Percentiles rank a stretch among this genome's conserved stretches.
Evolutionary conservation across 2,329 filamentous ascomycete genomes (phyloP).

Genomic region (Verticillium zaregamsianum): DNA sequence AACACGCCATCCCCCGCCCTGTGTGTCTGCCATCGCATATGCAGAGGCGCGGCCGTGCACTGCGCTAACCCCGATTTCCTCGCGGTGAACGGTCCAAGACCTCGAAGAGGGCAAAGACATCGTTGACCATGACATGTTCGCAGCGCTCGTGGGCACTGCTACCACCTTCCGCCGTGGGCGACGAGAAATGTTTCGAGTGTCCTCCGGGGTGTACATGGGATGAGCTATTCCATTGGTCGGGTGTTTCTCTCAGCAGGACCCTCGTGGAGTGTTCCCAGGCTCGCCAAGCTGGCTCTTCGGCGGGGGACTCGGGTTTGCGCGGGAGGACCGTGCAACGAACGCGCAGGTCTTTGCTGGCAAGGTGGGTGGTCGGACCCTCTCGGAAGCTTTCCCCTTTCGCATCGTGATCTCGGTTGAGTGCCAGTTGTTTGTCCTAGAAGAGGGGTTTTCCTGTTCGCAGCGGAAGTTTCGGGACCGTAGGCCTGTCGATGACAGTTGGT

Average conservation of each 20-base stretch:
- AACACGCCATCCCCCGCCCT: neutral
- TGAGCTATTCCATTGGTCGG: neutral
- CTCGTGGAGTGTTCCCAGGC: neutral
- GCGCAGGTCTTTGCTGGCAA: neutral
- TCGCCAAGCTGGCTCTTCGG: neutral
- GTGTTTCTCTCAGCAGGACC: neutral
- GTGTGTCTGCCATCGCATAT: neutral
- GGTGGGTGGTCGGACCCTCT: neutral
- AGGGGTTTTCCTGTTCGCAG: neutral
- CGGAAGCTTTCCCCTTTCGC: neutral
- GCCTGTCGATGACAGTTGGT: neutral
- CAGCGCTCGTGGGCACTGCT: neutral
- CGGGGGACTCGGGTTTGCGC: neutral
- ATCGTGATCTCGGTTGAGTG: neutral
- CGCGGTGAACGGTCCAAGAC: neutral
- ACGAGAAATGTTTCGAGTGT: neutral
- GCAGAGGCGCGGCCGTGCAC: neutral
- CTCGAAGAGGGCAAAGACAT: neutral
- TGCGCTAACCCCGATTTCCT: neutral
- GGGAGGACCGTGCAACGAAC: neutral
- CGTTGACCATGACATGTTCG: neutral
- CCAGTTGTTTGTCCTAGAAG: neutral
- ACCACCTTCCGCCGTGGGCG: neutral
- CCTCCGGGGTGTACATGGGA: neutral
- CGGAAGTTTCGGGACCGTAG: neutral